These are phyloP conservation scores for Linnemannia elongata DNA, from an alignment of 192 early-diverging fungal genomes.

Conservation along the genomic window DNA sequence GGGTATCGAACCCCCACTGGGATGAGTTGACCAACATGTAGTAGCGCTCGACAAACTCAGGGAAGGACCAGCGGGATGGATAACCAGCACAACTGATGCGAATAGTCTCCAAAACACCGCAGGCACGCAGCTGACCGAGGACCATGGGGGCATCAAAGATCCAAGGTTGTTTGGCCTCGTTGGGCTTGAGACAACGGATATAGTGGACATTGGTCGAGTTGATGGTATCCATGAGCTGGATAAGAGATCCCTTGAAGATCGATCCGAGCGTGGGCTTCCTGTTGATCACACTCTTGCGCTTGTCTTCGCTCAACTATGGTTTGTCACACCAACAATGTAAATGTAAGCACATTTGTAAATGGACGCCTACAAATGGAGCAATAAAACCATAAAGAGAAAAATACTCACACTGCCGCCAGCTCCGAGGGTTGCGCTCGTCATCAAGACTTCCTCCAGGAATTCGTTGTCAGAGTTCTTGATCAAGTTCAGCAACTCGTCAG, in stretches of 20 bases:
- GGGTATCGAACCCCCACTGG: slow-evolving; percentile 69
- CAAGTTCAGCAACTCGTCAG: slow-evolving; percentile 88
- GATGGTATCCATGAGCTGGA: slow-evolving; percentile 96
- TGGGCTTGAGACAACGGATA: slow-evolving; percentile 99
- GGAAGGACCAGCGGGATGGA: slow-evolving; percentile 89
- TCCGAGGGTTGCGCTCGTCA: slow-evolving; percentile 65
- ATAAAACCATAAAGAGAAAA: not conserved
- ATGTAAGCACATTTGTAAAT: not conserved
- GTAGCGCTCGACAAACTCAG: slow-evolving; percentile 93
- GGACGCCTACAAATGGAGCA: not conserved
- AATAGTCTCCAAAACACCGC: slow-evolving; percentile 99
- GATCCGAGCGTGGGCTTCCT: slow-evolving; percentile 96
- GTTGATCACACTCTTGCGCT: slow-evolving; percentile 65
- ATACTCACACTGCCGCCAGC: slow-evolving; percentile 55
- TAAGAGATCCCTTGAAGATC: slow-evolving; percentile 94
- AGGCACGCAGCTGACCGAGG: slow-evolving; percentile 93
- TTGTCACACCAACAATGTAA: not conserved
- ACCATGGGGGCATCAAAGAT: slow-evolving; percentile 96
- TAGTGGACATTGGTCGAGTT: slow-evolving; percentile 94
- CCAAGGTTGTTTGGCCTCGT: slow-evolving; percentile 94
- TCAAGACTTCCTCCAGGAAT: slow-evolving; percentile 86
- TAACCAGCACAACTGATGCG: slow-evolving; percentile 98
- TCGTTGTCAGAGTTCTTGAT: slow-evolving; percentile 83
- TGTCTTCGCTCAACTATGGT: slow-evolving; percentile 52
- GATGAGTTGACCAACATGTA: slow-evolving; percentile 70